A percentile compares a stretch with the other conserved stretches of the same genome.
These are phyloP conservation scores for Penicillium expansum DNA, from an alignment of 2,329 filamentous ascomycete genomes.

Conservation along the genomic window DNA sequence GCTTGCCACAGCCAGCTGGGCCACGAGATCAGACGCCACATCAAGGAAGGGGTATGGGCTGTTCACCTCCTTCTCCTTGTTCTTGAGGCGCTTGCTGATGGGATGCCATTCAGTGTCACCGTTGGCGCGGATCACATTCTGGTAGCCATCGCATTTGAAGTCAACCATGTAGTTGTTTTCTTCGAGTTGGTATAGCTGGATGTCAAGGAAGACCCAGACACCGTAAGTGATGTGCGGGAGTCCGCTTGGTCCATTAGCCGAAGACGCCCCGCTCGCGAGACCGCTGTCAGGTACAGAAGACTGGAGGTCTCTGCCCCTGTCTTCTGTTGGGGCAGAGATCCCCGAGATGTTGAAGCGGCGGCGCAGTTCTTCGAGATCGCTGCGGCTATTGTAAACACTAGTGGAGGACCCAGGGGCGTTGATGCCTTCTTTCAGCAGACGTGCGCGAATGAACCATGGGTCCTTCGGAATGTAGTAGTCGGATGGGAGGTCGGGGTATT, in stretches of 20 bases:
- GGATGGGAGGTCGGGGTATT: conserved; percentile 46
- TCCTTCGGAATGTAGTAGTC: conserved; percentile 87
- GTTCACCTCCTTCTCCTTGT: conserved; percentile 92
- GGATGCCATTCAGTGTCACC: conserved; percentile 47
- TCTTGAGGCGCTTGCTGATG: conserved; percentile 49
- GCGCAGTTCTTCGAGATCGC: conserved; percentile 42
- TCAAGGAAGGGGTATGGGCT: conserved; percentile 95
- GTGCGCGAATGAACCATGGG: conserved; percentile 89
- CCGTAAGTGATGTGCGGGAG: conserved; percentile 58
- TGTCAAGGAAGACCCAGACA: conserved; percentile 91
- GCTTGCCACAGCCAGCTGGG: conserved; percentile 83
- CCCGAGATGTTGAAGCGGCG: conserved; percentile 39
- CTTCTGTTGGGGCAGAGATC: conserved; percentile 34
- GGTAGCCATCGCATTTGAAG: conserved; percentile 97
- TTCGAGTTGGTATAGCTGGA: conserved; percentile 94
- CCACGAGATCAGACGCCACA: conserved; percentile 85
- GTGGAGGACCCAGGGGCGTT: conserved; percentile 49
- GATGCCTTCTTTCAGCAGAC: conserved; percentile 80
- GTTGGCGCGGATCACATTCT: conserved; percentile 67
- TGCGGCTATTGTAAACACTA: conserved; percentile 41
- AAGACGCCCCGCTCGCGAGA: conserved; percentile 34
- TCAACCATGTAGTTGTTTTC: conserved; percentile 91
- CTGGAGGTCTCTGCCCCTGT: conserved; percentile 25
- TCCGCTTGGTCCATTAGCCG: conserved; percentile 32
- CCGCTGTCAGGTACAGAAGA: conserved; percentile 35